Percentiles rank a stretch among this genome's conserved stretches.
These are phyloP conservation scores for Pythium dissotocum DNA, from an alignment of 352 stramenopile species.

Conservation along the genomic window DNA sequence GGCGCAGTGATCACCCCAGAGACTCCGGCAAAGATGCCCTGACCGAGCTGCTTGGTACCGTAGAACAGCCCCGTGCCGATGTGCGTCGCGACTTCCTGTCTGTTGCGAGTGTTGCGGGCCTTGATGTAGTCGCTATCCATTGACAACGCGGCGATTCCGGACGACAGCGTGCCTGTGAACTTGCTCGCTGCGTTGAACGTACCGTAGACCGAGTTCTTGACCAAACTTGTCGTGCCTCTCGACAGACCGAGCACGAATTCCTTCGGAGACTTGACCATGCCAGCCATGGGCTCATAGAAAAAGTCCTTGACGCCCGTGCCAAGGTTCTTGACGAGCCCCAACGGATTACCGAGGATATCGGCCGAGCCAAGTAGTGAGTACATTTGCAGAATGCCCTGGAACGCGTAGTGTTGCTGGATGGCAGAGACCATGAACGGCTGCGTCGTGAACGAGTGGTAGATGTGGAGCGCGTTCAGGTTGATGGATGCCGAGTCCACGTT, in stretches of 20 bases:
- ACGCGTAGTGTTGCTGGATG: slow-evolving; percentile 81
- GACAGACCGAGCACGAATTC: slow-evolving; percentile 89
- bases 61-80: slow-evolving; percentile 84
- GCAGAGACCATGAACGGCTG: slow-evolving; percentile 66
- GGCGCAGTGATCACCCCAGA: slow-evolving; percentile 92
- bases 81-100: slow-evolving; percentile 83
- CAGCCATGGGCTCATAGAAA: slow-evolving; percentile 90
- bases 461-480: slow-evolving; percentile 81
- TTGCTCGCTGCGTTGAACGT: slow-evolving; percentile 94
- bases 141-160: slow-evolving; percentile 88
- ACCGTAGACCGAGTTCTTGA: slow-evolving; percentile 90
- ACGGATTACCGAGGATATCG: slow-evolving; percentile 90
- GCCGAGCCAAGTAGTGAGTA: slow-evolving; percentile 73
- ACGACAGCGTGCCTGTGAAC: slow-evolving; percentile 91
- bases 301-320: slow-evolving; percentile 89
- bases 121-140: slow-evolving; percentile 90
- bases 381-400: slow-evolving; percentile 77
- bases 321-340: slow-evolving; percentile 87
- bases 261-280: slow-evolving; percentile 82
- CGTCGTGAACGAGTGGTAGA: slow-evolving; percentile 81
- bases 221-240: slow-evolving; percentile 86
- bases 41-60: slow-evolving; percentile 89
- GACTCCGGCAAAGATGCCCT: slow-evolving; percentile 89
- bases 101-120: slow-evolving; percentile 71
- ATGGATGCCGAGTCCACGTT: slow-evolving; percentile 82